Evolutionary conservation across 2,329 filamentous ascomycete genomes (phyloP).

Genomic region (Apiospora malaysiana): DNA sequence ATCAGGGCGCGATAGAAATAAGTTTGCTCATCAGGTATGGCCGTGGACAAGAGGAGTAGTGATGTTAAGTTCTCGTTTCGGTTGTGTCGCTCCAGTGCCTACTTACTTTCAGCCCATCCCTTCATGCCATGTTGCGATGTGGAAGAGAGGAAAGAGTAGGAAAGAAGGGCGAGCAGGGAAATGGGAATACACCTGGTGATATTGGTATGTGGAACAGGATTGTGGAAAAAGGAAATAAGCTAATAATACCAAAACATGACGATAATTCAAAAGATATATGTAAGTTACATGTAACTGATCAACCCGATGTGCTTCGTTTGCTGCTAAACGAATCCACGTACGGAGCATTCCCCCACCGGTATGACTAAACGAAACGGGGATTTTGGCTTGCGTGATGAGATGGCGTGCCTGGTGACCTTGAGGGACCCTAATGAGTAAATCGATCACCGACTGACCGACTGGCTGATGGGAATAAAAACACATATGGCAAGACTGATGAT

Average conservation of each 20-base stretch:
- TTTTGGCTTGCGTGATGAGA: neutral
- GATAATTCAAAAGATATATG: neutral
- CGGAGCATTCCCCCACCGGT: neutral
- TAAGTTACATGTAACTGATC: neutral
- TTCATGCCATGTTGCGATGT: neutral
- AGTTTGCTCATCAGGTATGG: neutral
- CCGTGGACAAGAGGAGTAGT: neutral
- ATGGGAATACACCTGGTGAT: neutral
- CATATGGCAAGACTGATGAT: neutral
- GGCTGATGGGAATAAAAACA: neutral
- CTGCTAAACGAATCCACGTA: neutral
- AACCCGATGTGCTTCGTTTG: neutral
- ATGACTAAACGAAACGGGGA: conserved; percentile 12
- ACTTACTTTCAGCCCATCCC: too few species aligned
- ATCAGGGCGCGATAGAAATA: neutral
- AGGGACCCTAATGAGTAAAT: neutral
- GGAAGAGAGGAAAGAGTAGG: neutral
- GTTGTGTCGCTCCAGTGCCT: neutral
- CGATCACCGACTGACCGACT: neutral
- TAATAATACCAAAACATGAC: neutral
- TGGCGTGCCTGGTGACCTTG: neutral
- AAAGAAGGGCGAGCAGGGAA: neutral
- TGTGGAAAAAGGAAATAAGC: neutral
- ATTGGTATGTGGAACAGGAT: too few species aligned
- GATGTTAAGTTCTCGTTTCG: neutral